Conservation (phyloP, 345 rosid genomes). For the Salix dunnii region DNA sequence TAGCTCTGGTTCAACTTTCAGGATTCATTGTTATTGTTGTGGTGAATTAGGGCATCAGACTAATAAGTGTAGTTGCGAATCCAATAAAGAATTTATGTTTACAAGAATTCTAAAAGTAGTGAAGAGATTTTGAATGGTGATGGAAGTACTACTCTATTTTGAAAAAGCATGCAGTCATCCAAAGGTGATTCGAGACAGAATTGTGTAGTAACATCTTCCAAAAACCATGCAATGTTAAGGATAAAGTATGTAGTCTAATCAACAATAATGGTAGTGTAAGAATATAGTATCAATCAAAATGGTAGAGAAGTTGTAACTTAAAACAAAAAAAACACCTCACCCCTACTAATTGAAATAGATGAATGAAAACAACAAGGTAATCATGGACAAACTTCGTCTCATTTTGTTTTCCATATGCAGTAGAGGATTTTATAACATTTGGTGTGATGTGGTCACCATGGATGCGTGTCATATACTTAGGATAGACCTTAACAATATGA, state of each 20-base stretch:
- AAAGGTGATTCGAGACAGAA: neutral
- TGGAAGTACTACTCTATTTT: neutral
- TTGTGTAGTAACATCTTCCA: neutral
- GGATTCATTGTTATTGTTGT: neutral
- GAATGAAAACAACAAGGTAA: neutral
- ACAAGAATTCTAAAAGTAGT: no score
- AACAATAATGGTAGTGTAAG: neutral
- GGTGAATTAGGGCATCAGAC: neutral
- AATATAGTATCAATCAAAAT: neutral
- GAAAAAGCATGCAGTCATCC: neutral
- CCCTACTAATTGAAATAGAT: neutral
- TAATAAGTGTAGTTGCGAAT: neutral
- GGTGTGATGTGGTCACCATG: neutral
- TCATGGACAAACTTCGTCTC: neutral
- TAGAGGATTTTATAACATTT: no score
- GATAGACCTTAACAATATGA: no score
- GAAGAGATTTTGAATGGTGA: neutral
- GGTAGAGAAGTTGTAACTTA: neutral
- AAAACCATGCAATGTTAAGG: neutral
- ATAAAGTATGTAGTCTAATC: neutral
- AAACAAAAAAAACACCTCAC: neutral
- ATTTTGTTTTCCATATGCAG: neutral
- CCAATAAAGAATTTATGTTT: no score
- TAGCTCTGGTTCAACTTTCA: neutral
- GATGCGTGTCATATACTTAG: no score